Percentiles rank a stretch among this genome's conserved stretches.
phyloP scores from a whole-genome alignment of 371 early-diverging fungal species.

The Mucor indicus region DNA sequence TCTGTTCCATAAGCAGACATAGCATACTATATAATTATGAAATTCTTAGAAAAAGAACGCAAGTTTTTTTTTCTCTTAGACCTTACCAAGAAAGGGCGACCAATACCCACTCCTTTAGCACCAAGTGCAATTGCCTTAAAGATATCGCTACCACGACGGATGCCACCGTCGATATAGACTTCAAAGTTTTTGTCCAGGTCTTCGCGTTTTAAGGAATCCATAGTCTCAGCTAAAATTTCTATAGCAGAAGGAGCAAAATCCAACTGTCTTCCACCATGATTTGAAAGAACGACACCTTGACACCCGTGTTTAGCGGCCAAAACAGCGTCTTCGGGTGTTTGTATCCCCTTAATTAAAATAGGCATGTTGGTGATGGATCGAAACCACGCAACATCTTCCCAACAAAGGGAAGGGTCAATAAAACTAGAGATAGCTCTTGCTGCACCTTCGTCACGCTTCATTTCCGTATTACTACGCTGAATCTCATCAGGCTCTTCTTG shows the following conservation, averaged over 20 bases:
- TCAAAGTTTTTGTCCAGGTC: conserved; percentile 63
- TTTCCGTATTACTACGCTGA: conserved; percentile 20
- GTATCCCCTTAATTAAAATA: conserved; percentile 91
- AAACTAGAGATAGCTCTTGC: conserved; percentile 74
- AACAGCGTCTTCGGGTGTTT: conserved; percentile 86
- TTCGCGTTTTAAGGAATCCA: conserved; percentile 58
- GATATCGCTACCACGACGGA: conserved; percentile 87
- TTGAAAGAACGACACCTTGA: conserved; percentile 85
- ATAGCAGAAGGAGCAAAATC: conserved; percentile 76
- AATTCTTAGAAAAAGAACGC: neutral
- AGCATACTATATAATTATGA: conserved; percentile 52
- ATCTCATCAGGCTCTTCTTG: conserved; percentile 36
- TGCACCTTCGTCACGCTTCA: conserved; percentile 56
- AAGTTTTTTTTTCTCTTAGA: neutral
- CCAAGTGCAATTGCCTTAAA: conserved; percentile 95
- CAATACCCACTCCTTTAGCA: conserved; percentile 92
- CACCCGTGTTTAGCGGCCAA: conserved; percentile 77
- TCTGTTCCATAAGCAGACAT: conserved; percentile 73
- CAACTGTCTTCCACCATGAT: conserved; percentile 96
- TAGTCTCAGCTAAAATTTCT: conserved; percentile 84
- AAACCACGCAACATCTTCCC: conserved; percentile 90
- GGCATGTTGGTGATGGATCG: conserved; percentile 79
- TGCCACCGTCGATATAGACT: conserved; percentile 91
- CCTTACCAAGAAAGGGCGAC: conserved; percentile 77
- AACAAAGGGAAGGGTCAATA: conserved; percentile 78